A percentile compares a stretch with the other conserved stretches of the same genome.
These are phyloP conservation scores for Microcyclosporella mali DNA, from an alignment of 2,329 filamentous ascomycete species.

Conservation along the genomic window DNA sequence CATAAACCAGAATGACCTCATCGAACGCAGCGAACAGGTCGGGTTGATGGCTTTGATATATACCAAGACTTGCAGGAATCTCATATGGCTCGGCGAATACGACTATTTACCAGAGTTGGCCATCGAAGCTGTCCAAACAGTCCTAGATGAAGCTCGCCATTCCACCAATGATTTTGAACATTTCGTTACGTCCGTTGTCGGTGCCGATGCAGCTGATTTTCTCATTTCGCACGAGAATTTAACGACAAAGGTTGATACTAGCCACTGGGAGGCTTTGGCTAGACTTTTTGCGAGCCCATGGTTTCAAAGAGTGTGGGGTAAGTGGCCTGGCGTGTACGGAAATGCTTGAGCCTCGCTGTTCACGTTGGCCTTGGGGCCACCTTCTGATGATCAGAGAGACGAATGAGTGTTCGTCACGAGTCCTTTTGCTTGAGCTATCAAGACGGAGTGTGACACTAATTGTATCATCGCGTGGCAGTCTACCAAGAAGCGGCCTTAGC, in stretches of 20 bases:
- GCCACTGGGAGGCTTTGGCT: not conserved
- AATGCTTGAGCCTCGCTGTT: not conserved
- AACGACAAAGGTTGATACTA: not conserved
- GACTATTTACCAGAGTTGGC: not conserved
- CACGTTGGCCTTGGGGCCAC: not conserved
- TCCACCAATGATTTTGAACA: not conserved
- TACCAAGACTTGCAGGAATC: not conserved
- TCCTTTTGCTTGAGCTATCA: not conserved
- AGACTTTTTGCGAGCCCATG: constrained; percentile 5
- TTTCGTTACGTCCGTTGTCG: not conserved
- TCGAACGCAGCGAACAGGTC: constrained; percentile 11
- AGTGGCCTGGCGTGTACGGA: constrained; percentile 1
- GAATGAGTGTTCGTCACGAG: too few species aligned
- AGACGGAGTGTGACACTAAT: not conserved
- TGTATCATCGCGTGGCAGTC: not conserved
- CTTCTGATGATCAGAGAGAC: not conserved
- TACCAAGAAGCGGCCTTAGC: too few species aligned
- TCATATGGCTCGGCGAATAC: constrained; percentile 1
- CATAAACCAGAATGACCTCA: constrained; percentile 13
- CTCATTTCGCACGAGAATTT: constrained; percentile 3
- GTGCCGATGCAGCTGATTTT: not conserved
- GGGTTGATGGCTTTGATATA: constrained; percentile 13
- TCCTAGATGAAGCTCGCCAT: not conserved
- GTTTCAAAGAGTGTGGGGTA: constrained; percentile 9
- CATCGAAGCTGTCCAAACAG: not conserved